Base-by-base conservation (phyloP, 1,139 yeast genomes). In the Taiozyma sp. region DNA sequence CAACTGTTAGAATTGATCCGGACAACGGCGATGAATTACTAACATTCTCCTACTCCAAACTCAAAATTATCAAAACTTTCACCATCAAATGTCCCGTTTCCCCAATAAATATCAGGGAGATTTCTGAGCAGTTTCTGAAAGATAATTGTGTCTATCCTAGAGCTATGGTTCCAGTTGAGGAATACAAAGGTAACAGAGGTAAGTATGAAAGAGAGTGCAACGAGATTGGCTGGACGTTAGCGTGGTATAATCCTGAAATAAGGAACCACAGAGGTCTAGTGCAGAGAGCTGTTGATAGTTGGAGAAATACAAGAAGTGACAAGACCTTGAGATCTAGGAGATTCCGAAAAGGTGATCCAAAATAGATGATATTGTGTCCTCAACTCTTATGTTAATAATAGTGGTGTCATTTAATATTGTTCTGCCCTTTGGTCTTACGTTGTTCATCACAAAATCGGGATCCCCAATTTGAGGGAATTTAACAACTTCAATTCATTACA, bases 251-350 rank as follows among this genome's bases (percentile, higher is more conserved):
- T 56, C 75, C 77, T 1, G 66, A 65, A 23, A 62, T 76, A 19
- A 66, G 72, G 28, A 64, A 63, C 46, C 72, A 71, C 45, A 66
- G 78, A 36, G 80, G 80, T 1, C 59, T 76, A 27, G 70, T 75
- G 19, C 80, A 76, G 57, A 66, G 80, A 40, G 80, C 80, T 1
- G 80, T 76, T 19, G 80, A 75, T 52, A 67, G 73, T 29, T 76
- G 78, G 78, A 65, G 80, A 56, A 75, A 75, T 59, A 69, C 76
- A 4, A 69, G 76, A 54, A 62, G 65, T 4, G 76, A 76, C 51
- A 69, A 69, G n/a, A 60, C 68, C 6, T 60, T 68, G 46, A 63
- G 77, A 45, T 71, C 77, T 1, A 57, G 63, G 55, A 58, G 62
- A 39, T 63, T 58, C 4, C 56, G 63, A 53, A 56, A 51, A 41